Evolutionary conservation across 257 asterid species (phyloP).

Genomic region (Orobanche coerulescens): DNA sequence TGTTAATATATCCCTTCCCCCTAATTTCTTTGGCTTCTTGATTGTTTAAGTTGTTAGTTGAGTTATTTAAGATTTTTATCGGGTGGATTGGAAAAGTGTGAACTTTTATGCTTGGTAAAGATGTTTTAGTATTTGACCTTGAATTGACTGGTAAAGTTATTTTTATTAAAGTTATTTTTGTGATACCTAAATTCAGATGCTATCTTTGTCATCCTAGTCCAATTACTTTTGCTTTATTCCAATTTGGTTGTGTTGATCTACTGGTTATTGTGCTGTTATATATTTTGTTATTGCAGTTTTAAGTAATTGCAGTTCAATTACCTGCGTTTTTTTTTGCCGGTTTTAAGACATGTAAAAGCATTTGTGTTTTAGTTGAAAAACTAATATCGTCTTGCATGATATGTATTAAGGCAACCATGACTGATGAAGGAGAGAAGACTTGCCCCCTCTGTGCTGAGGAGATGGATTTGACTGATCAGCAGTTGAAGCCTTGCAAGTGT

Average conservation of each 20-base stretch:
- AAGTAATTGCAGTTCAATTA: conserved; percentile 1
- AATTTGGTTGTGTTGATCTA: conserved; percentile 17
- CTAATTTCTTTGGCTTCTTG: background rate
- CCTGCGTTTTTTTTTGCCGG: background rate
- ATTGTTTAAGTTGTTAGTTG: conserved; percentile 7
- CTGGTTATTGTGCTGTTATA: background rate
- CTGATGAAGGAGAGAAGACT: conserved; percentile 82
- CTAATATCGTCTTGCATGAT: conserved; percentile 10
- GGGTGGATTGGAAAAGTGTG: conserved; percentile 11
- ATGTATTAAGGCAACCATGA: conserved; percentile 54
- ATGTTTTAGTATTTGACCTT: conserved; percentile 36
- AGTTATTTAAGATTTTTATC: conserved; percentile 18
- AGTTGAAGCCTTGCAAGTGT: conserved; percentile 96
- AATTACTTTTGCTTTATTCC: background rate
- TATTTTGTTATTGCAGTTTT: background rate
- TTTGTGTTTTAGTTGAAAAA: background rate
- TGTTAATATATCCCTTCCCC: background rate
- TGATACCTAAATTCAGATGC: conserved; percentile 5
- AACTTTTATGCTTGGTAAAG: conserved; percentile 13
- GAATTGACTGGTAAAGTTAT: conserved; percentile 23
- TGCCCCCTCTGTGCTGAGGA: conserved; percentile 99
- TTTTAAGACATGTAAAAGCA: background rate
- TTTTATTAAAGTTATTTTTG: conserved; percentile 6
- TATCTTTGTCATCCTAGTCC: background rate
- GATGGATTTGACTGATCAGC: conserved; percentile 99